Base-by-base conservation (phyloP, 345 rosid species). In the Cochlearia excelsa region DNA sequence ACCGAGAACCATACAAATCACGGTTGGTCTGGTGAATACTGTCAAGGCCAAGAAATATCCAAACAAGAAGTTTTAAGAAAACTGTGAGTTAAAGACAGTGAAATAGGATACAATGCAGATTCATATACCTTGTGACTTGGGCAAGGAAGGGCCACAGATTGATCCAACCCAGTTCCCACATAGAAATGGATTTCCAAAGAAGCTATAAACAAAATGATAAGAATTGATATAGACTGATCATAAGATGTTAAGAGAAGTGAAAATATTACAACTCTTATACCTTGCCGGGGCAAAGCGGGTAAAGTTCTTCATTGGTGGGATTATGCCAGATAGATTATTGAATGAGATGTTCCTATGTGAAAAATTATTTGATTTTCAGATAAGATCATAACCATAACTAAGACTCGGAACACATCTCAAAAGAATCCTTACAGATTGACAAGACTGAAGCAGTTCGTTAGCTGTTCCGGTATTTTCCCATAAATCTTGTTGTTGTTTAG, bases 111-210 rank as follows among this genome's bases (percentile, higher is more conserved):
- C 29, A 2, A 29, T 28, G 40, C 0, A 0, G 11, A 7, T 31
- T 39, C 30, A 44, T 10, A 51, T 71, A 89, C 99, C 94, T 84
- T 38, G 73, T 23, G 87, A 53, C 56, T 79, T 89, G 1, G 77
- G 72, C 6, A 57, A 51, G 42, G 75, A 67, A 26, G 83, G 84
- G 35, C 80, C 84, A 59, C 97, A 90, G 26, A 84, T 74, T 1
- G 95, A 85, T 42, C 96, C 97, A 48, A 77, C 55, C 97, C 99
- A 90, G 61, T 85, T 67, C 26, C 97, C 97, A 9, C 95, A 87
- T 4, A 94, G 76, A 33, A 79, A 76, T 1, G 88, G 85, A 64
- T 94, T 94, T 31, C 93, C 97, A 29, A 72, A 35, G 71, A 82
- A 94, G 71, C 99, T 94, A 78, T 2, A 6, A 38, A 45, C 58